A percentile compares a stretch with the other conserved stretches of the same genome.
Conservation (phyloP, 257 asterid species). For the Ligustrum vulgare region DNA sequence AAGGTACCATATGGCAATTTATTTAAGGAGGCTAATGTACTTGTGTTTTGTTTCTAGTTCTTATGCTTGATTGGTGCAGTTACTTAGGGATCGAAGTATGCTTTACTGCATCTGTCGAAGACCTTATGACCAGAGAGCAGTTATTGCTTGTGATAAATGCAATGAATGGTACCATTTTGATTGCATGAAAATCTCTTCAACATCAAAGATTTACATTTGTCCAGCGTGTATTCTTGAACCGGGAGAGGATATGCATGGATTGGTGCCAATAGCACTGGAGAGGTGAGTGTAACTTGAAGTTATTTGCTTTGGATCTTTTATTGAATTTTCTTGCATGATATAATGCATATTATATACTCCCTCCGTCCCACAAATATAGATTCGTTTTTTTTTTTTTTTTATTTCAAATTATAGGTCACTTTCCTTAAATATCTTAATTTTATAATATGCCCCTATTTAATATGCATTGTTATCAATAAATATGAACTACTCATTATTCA, state of each 20-base stretch:
- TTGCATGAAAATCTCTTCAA: conserved; percentile 67
- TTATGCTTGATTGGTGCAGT: conserved; percentile 45
- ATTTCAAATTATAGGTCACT: no score
- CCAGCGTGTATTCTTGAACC: conserved; percentile 73
- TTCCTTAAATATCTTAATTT: no score
- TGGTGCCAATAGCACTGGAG: conserved; percentile 38
- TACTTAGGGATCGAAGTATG: conserved; percentile 87
- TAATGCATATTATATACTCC: background rate
- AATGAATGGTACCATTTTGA: conserved; percentile 98
- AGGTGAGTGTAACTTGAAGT: conserved; percentile 38
- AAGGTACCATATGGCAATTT: conserved; percentile 46
- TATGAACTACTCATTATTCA: no score
- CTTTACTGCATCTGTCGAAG: conserved; percentile 90
- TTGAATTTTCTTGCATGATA: background rate
- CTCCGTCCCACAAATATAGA: no score
- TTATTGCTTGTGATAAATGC: conserved; percentile 87
- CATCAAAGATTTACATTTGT: conserved; percentile 74
- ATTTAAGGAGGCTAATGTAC: conserved; percentile 6
- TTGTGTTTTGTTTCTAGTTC: conserved; percentile 16
- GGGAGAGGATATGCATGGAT: conserved; percentile 33
- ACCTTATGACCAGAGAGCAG: conserved; percentile 77
- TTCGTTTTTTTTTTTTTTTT: no score
- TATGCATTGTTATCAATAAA: no score
- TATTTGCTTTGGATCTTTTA: background rate
- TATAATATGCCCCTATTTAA: no score